A percentile compares a stretch with the other conserved stretches of the same genome.
Evolutionary conservation across 1,284 basidiomycete species (phyloP).

Genomic region (Leccinum olivaceoglutinosum): DNA sequence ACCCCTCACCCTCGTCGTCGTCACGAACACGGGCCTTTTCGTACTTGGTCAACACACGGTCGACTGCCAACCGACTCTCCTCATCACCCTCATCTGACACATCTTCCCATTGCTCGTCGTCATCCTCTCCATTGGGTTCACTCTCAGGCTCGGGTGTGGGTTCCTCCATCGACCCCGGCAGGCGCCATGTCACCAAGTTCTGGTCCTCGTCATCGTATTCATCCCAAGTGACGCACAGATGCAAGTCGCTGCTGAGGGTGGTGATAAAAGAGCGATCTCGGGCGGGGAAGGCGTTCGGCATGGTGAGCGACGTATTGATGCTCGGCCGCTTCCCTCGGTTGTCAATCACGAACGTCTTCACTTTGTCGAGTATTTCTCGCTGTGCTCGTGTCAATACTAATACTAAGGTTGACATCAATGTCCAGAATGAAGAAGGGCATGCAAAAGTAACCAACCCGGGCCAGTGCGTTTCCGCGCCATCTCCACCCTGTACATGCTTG

Average conservation of each 20-base stretch:
- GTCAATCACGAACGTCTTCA: constrained; percentile 70
- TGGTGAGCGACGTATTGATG: constrained; percentile 42
- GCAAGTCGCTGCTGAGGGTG: constrained; percentile 68
- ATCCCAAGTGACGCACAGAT: constrained; percentile 80
- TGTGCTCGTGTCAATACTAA: constrained; percentile 58
- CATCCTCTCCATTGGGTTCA: constrained; percentile 22
- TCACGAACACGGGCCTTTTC: constrained; percentile 73
- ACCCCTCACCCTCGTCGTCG: constrained; percentile 65
- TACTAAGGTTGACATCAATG: constrained; percentile 36
- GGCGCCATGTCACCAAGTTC: constrained; percentile 60
- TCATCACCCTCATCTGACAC: constrained; percentile 48
- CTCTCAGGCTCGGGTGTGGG: constrained; percentile 28
- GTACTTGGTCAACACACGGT: constrained; percentile 85
- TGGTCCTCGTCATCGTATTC: constrained; percentile 83
- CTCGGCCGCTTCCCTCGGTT: constrained; percentile 39
- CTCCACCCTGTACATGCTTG: constrained; percentile 62
- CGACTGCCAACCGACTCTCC: constrained; percentile 67
- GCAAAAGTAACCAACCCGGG: constrained; percentile 39
- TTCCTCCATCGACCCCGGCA: constrained; percentile 49
- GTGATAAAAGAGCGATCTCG: constrained; percentile 76
- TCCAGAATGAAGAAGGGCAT: neutral
- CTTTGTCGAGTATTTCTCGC: constrained; percentile 68
- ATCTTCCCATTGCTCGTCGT: constrained; percentile 42
- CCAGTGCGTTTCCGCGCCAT: constrained; percentile 42
- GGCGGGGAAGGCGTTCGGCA: constrained; percentile 75